These are phyloP conservation scores for Clathrus columnatus DNA, from an alignment of 768 basidiomycete genomes.

Conservation along the genomic window DNA sequence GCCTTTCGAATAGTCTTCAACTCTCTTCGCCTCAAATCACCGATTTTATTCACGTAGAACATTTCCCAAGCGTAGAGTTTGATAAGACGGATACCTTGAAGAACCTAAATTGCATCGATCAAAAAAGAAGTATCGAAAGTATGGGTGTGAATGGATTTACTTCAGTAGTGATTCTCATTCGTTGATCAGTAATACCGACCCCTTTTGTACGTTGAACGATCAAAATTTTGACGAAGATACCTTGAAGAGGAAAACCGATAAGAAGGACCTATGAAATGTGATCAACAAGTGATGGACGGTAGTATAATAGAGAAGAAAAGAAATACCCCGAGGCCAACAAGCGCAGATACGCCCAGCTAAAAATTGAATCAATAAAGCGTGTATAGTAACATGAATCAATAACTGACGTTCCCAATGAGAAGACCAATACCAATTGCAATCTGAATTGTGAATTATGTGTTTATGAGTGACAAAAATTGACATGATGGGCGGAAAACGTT, in stretches of 20 bases:
- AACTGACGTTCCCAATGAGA: slow-evolving; percentile 45
- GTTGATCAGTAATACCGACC: slow-evolving; percentile 56
- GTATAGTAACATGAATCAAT: neutral
- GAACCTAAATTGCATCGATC: slow-evolving; percentile 31
- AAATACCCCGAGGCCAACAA: slow-evolving; percentile 49
- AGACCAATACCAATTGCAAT: slow-evolving; percentile 53
- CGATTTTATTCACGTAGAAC: slow-evolving; percentile 39
- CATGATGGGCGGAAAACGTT: neutral
- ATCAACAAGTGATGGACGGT: slow-evolving; percentile 6
- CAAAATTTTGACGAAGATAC: slow-evolving; percentile 42
- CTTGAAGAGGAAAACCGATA: slow-evolving; percentile 51
- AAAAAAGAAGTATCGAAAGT: neutral
- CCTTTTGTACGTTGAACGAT: slow-evolving; percentile 45
- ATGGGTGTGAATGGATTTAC: slow-evolving; percentile 17
- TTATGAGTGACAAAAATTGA: neutral
- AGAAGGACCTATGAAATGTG: slow-evolving; percentile 35
- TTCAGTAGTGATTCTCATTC: slow-evolving; percentile 58
- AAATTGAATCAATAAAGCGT: slow-evolving; percentile 1
- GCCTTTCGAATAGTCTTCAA: slow-evolving; percentile 16
- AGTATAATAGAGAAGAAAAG: neutral
- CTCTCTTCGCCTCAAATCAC: slow-evolving; percentile 24
- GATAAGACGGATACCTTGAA: slow-evolving; percentile 59
- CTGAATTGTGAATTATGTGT: slow-evolving; percentile 18
- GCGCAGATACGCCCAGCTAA: slow-evolving; percentile 58
- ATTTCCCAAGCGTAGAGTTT: slow-evolving; percentile 56